These are phyloP conservation scores for Rutstroemia sp. DNA, from an alignment of 2,329 filamentous ascomycete species.

Conservation along the genomic window DNA sequence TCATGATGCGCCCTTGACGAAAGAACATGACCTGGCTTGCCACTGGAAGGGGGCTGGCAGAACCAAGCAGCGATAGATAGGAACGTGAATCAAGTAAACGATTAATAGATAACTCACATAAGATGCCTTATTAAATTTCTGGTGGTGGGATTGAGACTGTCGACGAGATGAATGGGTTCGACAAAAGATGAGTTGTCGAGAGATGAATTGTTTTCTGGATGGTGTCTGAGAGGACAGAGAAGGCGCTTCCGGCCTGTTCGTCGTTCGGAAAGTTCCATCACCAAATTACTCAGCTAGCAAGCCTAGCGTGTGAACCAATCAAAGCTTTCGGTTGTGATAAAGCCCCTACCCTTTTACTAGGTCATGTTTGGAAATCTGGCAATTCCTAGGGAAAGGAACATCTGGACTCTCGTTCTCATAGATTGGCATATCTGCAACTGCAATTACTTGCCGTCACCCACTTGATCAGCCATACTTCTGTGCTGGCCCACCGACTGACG, in stretches of 20 bases:
- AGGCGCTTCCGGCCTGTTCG: constrained; percentile 5
- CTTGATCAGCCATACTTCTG: no score
- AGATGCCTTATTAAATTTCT: no score
- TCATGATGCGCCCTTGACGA: constrained; percentile 2
- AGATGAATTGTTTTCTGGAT: constrained; percentile 5
- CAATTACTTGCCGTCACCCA: not conserved
- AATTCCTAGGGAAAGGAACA: not conserved
- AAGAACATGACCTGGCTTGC: constrained; percentile 4
- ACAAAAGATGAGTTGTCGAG: constrained; percentile 2
- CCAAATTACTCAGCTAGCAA: not conserved
- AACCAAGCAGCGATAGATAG: no score
- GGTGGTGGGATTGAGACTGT: constrained; percentile 1
- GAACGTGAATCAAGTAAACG: no score
- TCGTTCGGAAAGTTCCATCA: not conserved
- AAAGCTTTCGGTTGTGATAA: not conserved
- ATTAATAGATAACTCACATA: no score
- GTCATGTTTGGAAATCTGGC: not conserved
- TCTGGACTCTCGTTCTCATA: no score
- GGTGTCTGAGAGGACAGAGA: constrained; percentile 17
- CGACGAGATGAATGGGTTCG: constrained; percentile 7
- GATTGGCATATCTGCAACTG: no score
- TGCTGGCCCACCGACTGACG: no score
- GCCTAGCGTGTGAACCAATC: not conserved
- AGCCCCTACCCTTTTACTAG: not conserved
- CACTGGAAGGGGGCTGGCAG: not conserved